Evolutionary conservation across 2,329 filamentous ascomycete species (phyloP), one percentile per base, ranked within the genome.

Genomic region (Geosmithia morbida): DNA sequence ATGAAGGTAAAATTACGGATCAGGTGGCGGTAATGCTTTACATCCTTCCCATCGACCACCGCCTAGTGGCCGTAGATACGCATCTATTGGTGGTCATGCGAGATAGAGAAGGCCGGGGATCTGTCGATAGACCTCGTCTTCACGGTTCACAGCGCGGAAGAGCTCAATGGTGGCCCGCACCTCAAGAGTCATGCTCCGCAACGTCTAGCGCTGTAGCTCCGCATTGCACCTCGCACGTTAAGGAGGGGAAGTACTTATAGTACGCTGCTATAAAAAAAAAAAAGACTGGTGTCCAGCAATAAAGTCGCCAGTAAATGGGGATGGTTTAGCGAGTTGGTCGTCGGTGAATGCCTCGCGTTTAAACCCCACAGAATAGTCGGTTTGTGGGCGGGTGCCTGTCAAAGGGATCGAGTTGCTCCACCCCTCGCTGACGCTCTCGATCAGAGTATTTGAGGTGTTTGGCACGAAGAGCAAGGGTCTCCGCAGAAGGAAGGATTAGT

Each of bases 171-270:
- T 51, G 20, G 49, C 66, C 46, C 64, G 59, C 42, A 63, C 59
- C 0, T 66, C 66, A 17, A 69, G 48, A 3, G 61, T 63, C 60
- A 64, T 66, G 52, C 61, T 68, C 62, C 2, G 64, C 63, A 13
- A 64, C 47, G 45, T 66, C 56, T 6, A 69, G 64, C 1, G 53
- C 58, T 22, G 51, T 57, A 26, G 56, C 54, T 42, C 66, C 61
- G 50, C 63, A 69, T 54, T 72, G 71, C 1, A 72, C 67, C 53
- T 75, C 66, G 54, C 63, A 69, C 0, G 65, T 65, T 0, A 75
- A 57, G 51, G 73, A 75, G 2, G 68, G 68, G 51, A 75, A 72
- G 57, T 66, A 68, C 57, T 71, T 69, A 5, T 64, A 55, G 47
- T 59, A 65, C 14, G 65, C 72, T n/a, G 56, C 63, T 56, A 67